Conservation (phyloP, 805 yeast genomes). For the Novakomyces olei region DNA sequence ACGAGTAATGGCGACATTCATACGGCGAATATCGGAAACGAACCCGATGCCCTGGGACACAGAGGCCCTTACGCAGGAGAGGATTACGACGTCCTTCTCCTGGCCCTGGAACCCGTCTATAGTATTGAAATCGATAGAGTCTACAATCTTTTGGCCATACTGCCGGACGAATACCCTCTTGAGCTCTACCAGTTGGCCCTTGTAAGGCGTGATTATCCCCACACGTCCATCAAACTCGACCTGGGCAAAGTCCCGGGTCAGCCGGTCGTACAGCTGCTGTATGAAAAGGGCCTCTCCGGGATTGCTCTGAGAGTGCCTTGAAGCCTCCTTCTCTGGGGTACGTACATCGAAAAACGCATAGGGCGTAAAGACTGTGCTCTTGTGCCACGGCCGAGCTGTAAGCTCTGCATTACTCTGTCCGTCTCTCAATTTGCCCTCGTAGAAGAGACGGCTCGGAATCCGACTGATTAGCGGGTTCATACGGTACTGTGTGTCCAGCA, state of each 20-base stretch:
- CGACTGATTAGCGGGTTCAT: slow-evolving; percentile 85
- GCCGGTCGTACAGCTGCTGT: slow-evolving; percentile 34
- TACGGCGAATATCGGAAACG: slow-evolving; percentile 72
- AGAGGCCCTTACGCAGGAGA: slow-evolving; percentile 89
- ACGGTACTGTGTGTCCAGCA: slow-evolving; percentile 82
- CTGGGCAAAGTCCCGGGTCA: slow-evolving; percentile 28
- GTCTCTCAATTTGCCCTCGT: slow-evolving; percentile 46
- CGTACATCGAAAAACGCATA: slow-evolving; percentile 53
- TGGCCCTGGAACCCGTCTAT: slow-evolving; percentile 98
- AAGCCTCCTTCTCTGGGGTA: slow-evolving; percentile 44
- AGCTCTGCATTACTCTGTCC: slow-evolving; percentile 48
- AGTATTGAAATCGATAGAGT: slow-evolving; percentile 69
- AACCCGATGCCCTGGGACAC: slow-evolving; percentile 40
- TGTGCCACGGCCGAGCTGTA: slow-evolving; percentile 61
- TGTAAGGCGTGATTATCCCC: slow-evolving; percentile 87
- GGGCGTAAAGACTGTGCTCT: slow-evolving; percentile 33
- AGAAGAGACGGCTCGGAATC: slow-evolving; percentile 75
- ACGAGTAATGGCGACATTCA: slow-evolving; percentile 93
- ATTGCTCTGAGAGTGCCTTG: slow-evolving; percentile 53
- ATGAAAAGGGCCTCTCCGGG: slow-evolving; percentile 50
- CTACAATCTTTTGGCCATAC: slow-evolving; percentile 41
- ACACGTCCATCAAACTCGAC: slow-evolving; percentile 45
- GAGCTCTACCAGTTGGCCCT: slow-evolving; percentile 52
- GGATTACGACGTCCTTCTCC: slow-evolving; percentile 79
- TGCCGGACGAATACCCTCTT: slow-evolving; percentile 31